Evolutionary conservation across 1,284 basidiomycete species (phyloP), one percentile per base, ranked within the genome.

Genomic region (Schizopora paradoxa): DNA sequence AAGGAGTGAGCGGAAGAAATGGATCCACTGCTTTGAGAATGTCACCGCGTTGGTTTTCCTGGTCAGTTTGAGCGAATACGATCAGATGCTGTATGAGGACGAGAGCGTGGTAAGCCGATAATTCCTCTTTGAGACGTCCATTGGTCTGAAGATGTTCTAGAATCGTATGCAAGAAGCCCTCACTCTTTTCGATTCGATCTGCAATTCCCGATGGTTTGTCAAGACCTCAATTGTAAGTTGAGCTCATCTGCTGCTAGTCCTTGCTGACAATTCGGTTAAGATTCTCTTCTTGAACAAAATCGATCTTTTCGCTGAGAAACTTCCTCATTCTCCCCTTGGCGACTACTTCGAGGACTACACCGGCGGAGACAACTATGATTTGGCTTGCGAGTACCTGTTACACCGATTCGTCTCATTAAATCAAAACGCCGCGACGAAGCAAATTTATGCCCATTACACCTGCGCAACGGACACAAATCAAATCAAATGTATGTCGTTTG

Each of bases 101-200:
- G 89, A 92, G 73, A 88, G 82, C 53, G 88, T 93, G 67, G 90
- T 87, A 74, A 51, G 86, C 78, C 29, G 45, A 39, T 4, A 39
- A 48, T 43, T 41, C 42, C 28, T 43, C 34, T 42, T 47, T 33
- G 27, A 37, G 49, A 34, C 39, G 33, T 31, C 51, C 8, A 35
- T 42, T 21, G 13, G 16, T 16, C 47, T n/a, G 19, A 22, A 38
- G 29, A 38, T 48, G 29, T 48, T 29, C 14, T 45, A 89, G 87
- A 93, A 94, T 69, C 91, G 93, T 56, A 96, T 97, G 92, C 89
- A 93, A 70, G 93, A 96, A 67, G 91, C 92, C 0, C 71, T 96
- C 55, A 94, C 91, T 0, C 79, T 96, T 41, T 97, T 96, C 66
- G 93, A 96, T 67, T 93, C 90, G 48, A 95, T 97, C 68, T 94